Evolutionary conservation across 1,284 basidiomycete genomes (phyloP), one percentile per base, ranked within the genome.

Genomic region (Veloporphyrellus conicus): DNA sequence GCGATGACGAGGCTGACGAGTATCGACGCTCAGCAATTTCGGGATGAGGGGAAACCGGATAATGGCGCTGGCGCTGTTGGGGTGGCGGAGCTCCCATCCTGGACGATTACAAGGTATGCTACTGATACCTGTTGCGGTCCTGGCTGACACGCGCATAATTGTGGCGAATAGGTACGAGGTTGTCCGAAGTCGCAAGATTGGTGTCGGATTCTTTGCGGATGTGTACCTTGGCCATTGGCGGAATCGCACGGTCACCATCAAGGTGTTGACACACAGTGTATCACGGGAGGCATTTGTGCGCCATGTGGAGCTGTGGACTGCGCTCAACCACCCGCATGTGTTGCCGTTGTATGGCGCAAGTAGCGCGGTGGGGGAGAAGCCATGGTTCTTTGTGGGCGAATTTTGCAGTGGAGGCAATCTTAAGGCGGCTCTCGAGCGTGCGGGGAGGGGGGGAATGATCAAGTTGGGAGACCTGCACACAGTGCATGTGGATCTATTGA

Each of bases 361-460:
- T 34, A 80, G 77, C 52, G 71, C 79, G 1, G 38, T 68, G 51
- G 74, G 76, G 1, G 77, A 79, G 35, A 74, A 76, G 9, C 82
- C 82, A 9, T 85, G 80, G 79, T 84, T 84, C 68, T 73, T 84
- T 41, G 82, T 90, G 41, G 80, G 78, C 55, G 81, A 82, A 41
- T 87, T 79, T 62, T 67, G 82, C 56, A 71, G 75, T 56, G 68
- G 63, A n/a, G 54, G 54, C n/a, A 52, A 50, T 19, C 57, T 78
- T 8, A 68, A 68, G 18, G 64, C 69, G 39, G 74, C 64, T 49
- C 61, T 78, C 55, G 60, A 68, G 10, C 54, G 50, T 31, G 53
- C 57, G 47, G 52, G 23, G 32, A 8, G 1, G 25, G 32, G 11
- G 12, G 46, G 41, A 15, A 12, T 4, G 14, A 39, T 27, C 35